Conservation (phyloP, 352 stramenopile species). For the Phytopythium sindhum region DNA sequence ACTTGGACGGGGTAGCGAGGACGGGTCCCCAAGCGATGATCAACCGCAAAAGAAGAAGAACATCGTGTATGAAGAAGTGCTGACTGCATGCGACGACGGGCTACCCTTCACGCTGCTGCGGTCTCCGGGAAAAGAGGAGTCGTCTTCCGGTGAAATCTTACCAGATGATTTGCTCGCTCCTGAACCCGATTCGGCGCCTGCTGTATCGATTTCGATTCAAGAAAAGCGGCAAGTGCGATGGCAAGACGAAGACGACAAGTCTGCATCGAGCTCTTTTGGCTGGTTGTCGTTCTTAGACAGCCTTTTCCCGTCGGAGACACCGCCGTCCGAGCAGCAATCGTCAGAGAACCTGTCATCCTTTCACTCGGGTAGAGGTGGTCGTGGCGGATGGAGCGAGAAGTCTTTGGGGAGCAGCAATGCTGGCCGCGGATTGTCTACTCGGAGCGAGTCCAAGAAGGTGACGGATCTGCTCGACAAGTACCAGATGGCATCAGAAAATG, state of each 20-base stretch:
- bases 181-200: background rate
- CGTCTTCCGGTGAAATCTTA: background rate
- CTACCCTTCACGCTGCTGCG: slow-evolving; percentile 64
- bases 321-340: background rate
- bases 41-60: slow-evolving; percentile 25
- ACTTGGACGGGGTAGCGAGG: slow-evolving; percentile 29
- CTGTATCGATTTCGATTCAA: slow-evolving; percentile 26
- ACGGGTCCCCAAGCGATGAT: slow-evolving; percentile 21
- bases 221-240: slow-evolving; percentile 11
- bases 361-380: background rate
- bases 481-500: slow-evolving; percentile 54
- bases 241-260: slow-evolving; percentile 4
- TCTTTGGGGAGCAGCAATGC: background rate
- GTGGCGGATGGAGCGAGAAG: background rate
- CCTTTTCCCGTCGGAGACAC: slow-evolving; percentile 25
- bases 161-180: background rate
- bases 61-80: slow-evolving; percentile 51
- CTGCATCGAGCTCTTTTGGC: slow-evolving; percentile 9
- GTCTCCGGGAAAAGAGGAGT: slow-evolving; percentile 23
- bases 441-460: slow-evolving; percentile 55
- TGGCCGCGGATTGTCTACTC: background rate
- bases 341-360: background rate
- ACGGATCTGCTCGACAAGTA: slow-evolving; percentile 60
- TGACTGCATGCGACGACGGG: slow-evolving; percentile 41
- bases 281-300: slow-evolving; percentile 56